Conservation (phyloP, 2,329 filamentous ascomycete species). For the Ophiostoma triangulosporum region DNA sequence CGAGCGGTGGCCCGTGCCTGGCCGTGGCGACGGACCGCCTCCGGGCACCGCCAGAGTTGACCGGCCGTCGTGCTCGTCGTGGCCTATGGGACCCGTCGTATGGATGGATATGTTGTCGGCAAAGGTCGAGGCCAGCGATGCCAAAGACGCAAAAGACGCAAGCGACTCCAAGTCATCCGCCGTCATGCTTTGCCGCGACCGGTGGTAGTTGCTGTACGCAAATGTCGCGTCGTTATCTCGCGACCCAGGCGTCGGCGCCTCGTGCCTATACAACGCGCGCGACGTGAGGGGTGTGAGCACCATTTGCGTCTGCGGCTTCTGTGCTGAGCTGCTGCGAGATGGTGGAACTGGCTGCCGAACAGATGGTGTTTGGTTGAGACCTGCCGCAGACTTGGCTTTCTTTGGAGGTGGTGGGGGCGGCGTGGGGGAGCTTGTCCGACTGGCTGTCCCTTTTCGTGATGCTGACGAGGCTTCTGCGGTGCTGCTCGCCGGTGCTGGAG, state of each 20-base stretch:
- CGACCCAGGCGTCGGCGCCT: neutral
- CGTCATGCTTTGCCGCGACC: slow-evolving; percentile 2
- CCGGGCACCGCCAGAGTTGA: neutral
- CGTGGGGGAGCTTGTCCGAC: neutral
- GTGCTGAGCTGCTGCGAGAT: neutral
- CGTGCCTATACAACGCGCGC: slow-evolving; percentile 12
- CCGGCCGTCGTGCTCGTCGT: slow-evolving; percentile 3
- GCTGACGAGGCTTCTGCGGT: neutral
- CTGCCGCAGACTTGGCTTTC: slow-evolving; percentile 3
- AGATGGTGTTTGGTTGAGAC: neutral
- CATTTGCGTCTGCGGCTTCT: neutral
- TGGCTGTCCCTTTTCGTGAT: neutral
- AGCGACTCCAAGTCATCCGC: slow-evolving; percentile 32
- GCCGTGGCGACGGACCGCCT: slow-evolving; percentile 2
- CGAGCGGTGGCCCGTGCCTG: slow-evolving; percentile 18
- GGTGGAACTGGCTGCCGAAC: neutral
- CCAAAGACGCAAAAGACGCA: slow-evolving; percentile 30
- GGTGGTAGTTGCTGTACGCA: slow-evolving; percentile 1
- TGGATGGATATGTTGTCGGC: slow-evolving; percentile 42
- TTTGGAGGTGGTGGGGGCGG: slow-evolving; percentile 1
- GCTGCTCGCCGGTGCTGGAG: neutral
- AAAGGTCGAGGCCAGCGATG: slow-evolving; percentile 32
- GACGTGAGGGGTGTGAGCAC: slow-evolving; percentile 12
- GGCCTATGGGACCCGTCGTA: slow-evolving; percentile 20
- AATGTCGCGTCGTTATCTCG: neutral